Evolutionary conservation across 2,329 filamentous ascomycete genomes (phyloP), one percentile per base, ranked within the genome.

Genomic region (Curvularia hawaiiensis): DNA sequence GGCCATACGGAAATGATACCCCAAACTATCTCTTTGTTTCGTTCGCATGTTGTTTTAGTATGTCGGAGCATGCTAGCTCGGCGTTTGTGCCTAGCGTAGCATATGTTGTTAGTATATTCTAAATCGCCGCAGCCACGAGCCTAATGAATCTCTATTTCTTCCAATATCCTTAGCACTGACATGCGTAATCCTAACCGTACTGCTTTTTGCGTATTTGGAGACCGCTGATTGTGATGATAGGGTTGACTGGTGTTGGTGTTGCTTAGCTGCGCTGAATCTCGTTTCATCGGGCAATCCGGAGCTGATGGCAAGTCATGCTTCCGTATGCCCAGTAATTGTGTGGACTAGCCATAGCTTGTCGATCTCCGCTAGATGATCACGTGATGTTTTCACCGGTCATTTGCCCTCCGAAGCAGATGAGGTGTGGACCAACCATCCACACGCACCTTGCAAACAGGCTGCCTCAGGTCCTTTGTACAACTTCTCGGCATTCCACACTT

Each of bases 21-120:
- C 50, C 45, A 52, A 46, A 22, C 50, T 54, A 54, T 58, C 50
- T 39, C 52, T 48, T 41, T 26, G 38, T 9, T 20, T 48, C 24
- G 35, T 38, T 30, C 20, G 18, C 28, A 12, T 28, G 4, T 28
- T 16, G 26, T 49, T 38, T 58, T 44, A 54, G 26, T 31, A 31
- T 28, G 30, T 12, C 8, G 43, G 58, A 58, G 22, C 38, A 51
- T 43, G 43, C 24, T 40, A 31, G 54, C 52, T 50, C 39, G 46
- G 54, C 54, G 54, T 52, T 58, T 28, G 50, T 54, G 26, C 24
- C 44, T 28, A 20, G 39, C n/a, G 38, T 40, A 33, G 18, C 38
- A 28, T 50, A 40, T 14, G 38, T 39, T 46, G n/a, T 26, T 20
- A 5, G 18, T 28, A 40, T 38, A 14, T 45, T 33, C 28, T 31